A percentile compares a stretch with the other conserved stretches of the same genome.
These are phyloP conservation scores for Pseudopediastrum boryanum DNA, from an alignment of 139 green algal species.

Conservation along the genomic window DNA sequence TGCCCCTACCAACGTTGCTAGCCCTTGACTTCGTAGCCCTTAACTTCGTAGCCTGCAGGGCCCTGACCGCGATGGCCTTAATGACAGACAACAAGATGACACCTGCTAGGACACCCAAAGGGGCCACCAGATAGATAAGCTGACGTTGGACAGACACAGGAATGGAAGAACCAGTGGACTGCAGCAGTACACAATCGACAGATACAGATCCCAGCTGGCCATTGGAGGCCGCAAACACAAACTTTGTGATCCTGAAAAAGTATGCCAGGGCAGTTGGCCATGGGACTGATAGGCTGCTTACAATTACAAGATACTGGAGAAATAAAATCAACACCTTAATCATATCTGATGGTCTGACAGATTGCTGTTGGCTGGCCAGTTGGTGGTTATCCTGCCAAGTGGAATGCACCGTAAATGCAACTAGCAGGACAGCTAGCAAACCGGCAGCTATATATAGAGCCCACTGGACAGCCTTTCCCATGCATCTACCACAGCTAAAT, in stretches of 20 bases:
- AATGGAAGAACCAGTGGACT: background rate
- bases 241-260: background rate
- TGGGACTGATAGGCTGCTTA: background rate
- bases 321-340: slow-evolving; percentile 1
- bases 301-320: slow-evolving; percentile 5
- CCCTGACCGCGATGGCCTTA: no score
- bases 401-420: no score
- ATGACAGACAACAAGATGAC: no score
- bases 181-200: background rate
- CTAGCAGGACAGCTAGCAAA: no score
- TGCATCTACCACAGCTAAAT: no score
- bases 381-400: no score
- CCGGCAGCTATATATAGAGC: no score
- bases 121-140: background rate
- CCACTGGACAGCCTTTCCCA: no score
- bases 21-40: no score
- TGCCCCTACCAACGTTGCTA: background rate
- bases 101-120: background rate
- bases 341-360: no score
- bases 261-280: background rate
- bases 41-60: no score
- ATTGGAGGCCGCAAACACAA: background rate
- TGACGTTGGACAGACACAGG: background rate
- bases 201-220: background rate
- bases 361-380: no score